Conservation (phyloP, 768 basidiomycete genomes). For the Tricholoma sp. region DNA sequence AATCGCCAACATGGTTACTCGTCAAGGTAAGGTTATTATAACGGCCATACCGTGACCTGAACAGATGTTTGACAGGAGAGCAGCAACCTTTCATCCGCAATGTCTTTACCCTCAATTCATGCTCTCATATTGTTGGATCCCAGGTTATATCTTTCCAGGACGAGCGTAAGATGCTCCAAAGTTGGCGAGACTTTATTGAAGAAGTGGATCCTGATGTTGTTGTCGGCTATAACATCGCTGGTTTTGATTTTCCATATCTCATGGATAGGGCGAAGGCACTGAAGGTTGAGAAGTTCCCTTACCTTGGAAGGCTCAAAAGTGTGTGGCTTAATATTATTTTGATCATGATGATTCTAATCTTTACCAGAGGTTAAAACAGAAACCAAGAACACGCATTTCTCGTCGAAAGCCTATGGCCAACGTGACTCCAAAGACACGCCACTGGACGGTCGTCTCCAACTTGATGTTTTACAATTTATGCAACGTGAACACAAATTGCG, state of each 20-base stretch:
- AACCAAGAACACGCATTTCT: slow-evolving; percentile 93
- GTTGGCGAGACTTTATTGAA: slow-evolving; percentile 89
- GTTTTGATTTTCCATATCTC: slow-evolving; percentile 96
- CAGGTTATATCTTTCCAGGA: slow-evolving; percentile 83
- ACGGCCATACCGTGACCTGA: neutral
- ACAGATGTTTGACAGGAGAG: slow-evolving; percentile 54
- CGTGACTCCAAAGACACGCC: slow-evolving; percentile 93
- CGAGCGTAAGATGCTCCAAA: slow-evolving; percentile 66
- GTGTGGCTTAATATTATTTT: slow-evolving; percentile 9
- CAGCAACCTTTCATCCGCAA: slow-evolving; percentile 92
- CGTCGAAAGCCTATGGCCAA: slow-evolving; percentile 95
- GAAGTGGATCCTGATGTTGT: slow-evolving; percentile 92
- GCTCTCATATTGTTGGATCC: slow-evolving; percentile 95
- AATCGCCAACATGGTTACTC: slow-evolving; percentile 98
- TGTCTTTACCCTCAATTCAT: slow-evolving; percentile 91
- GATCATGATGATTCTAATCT: slow-evolving; percentile 7
- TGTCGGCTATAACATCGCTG: slow-evolving; percentile 92
- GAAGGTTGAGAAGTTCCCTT: slow-evolving; percentile 63
- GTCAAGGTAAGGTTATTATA: slow-evolving; percentile 64
- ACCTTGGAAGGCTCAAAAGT: slow-evolving; percentile 76
- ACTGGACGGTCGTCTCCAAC: slow-evolving; percentile 88
- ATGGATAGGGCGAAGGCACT: slow-evolving; percentile 87
- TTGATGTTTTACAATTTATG: slow-evolving; percentile 97
- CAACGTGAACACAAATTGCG: slow-evolving; percentile 97
- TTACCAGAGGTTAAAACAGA: slow-evolving; percentile 65